phyloP scores from a whole-genome alignment of 2,329 filamentous ascomycete genomes.

The Ophidiomyces ophidiicola region DNA sequence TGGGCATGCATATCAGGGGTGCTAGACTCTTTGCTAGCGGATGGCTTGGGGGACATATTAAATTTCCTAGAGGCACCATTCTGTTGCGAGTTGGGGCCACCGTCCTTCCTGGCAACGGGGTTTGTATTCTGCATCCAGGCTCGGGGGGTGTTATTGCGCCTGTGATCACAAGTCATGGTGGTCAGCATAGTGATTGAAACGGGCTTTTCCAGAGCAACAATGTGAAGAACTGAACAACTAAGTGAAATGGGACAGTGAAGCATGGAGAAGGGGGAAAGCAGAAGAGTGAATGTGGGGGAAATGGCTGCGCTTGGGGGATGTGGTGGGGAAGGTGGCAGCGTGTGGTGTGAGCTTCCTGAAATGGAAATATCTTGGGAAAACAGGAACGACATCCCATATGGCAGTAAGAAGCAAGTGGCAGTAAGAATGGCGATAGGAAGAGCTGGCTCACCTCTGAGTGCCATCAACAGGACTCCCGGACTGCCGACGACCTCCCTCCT shows the following conservation, averaged over 20 bases:
- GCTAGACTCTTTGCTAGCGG: constrained; percentile 37
- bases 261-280: no score
- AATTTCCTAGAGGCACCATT: constrained; percentile 44
- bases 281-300: no score
- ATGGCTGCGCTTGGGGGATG: no score
- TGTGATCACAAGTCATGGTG: constrained; percentile 13
- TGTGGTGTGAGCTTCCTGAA: background rate
- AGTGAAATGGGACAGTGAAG: no score
- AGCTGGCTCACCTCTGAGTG: constrained; percentile 41
- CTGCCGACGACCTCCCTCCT: constrained; percentile 45
- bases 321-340: background rate
- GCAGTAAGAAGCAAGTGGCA: constrained; percentile 7
- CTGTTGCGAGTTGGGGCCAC: constrained; percentile 33
- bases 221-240: no score
- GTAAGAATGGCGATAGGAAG: constrained; percentile 11
- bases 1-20: constrained; percentile 47
- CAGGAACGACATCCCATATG: background rate
- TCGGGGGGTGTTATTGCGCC: constrained; percentile 45
- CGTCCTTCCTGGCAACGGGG: constrained; percentile 46
- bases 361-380: constrained; percentile 4
- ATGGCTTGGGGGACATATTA: constrained; percentile 27
- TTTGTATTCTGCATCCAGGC: constrained; percentile 52
- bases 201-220: no score
- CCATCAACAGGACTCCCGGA: constrained; percentile 44
- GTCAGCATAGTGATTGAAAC: no score